These are phyloP conservation scores for Suillus lakei DNA, from an alignment of 768 basidiomycete species.

Conservation along the genomic window DNA sequence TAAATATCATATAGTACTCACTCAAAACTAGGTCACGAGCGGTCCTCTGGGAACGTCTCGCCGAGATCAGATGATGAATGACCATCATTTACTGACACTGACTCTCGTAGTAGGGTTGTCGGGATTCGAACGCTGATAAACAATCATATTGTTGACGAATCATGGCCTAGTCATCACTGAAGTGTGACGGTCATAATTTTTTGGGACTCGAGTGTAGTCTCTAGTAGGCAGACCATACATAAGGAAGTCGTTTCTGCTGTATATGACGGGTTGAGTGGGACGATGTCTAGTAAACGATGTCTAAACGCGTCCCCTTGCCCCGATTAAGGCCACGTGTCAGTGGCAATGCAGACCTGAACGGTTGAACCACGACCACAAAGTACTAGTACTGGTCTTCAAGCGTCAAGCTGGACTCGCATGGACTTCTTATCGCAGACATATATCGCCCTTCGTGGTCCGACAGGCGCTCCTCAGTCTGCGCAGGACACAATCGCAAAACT, in stretches of 20 bases:
- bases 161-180: not conserved
- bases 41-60: not conserved
- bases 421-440: constrained; percentile 82
- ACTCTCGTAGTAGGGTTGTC: not conserved
- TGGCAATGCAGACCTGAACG: not conserved
- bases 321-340: constrained; percentile 1
- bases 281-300: too few relatives aligned
- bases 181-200: not conserved
- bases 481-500: constrained; percentile 86
- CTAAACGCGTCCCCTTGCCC: too few relatives aligned
- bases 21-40: not conserved
- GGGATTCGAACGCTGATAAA: too few relatives aligned
- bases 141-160: not conserved
- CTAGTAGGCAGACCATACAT: not conserved
- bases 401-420: not conserved
- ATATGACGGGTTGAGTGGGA: too few relatives aligned
- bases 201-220: not conserved
- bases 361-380: constrained; percentile 45
- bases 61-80: not conserved
- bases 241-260: not conserved
- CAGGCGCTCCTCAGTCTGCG: constrained; percentile 82
- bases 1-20: not conserved
- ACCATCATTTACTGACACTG: not conserved
- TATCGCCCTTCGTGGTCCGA: constrained; percentile 82
- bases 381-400: constrained; percentile 37